A percentile compares a stretch with the other conserved stretches of the same genome.
Evolutionary conservation across 805 yeast genomes (phyloP).

Genomic region (Scheffersomyces stipitis): DNA sequence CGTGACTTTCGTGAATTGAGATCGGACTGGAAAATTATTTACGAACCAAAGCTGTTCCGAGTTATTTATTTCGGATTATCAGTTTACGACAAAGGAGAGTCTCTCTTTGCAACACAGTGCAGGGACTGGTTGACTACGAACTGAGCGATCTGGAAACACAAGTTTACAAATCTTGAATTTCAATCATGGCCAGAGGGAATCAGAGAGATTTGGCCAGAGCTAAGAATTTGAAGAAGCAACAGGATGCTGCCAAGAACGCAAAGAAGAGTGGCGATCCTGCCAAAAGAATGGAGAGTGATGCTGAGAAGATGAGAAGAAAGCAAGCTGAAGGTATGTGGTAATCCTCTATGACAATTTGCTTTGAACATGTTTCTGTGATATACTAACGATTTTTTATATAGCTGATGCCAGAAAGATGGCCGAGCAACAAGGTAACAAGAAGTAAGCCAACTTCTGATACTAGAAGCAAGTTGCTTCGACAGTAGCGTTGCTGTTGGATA

Average conservation of each 20-base stretch:
- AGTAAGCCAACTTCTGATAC: no score
- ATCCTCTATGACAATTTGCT: neutral
- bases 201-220: constrained; percentile 94
- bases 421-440: constrained; percentile 6
- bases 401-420: constrained; percentile 54
- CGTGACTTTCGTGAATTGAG: no score
- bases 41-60: no score
- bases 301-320: constrained; percentile 84
- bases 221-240: constrained; percentile 80
- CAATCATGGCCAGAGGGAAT: constrained; percentile 87
- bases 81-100: neutral
- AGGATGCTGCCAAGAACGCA: constrained; percentile 51
- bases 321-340: constrained; percentile 71
- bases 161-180: neutral
- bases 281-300: constrained; percentile 85
- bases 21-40: no score
- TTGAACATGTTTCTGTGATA: neutral
- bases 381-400: constrained; percentile 16
- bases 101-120: neutral
- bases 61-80: neutral
- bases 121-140: neutral
- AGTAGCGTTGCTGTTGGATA: no score
- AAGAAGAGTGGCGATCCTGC: constrained; percentile 83
- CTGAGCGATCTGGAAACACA: neutral
- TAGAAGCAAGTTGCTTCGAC: no score